Percentiles rank a stretch among this genome's conserved stretches.
Conservation (phyloP, 345 rosid species). For the Euphorbia lathyris region DNA sequence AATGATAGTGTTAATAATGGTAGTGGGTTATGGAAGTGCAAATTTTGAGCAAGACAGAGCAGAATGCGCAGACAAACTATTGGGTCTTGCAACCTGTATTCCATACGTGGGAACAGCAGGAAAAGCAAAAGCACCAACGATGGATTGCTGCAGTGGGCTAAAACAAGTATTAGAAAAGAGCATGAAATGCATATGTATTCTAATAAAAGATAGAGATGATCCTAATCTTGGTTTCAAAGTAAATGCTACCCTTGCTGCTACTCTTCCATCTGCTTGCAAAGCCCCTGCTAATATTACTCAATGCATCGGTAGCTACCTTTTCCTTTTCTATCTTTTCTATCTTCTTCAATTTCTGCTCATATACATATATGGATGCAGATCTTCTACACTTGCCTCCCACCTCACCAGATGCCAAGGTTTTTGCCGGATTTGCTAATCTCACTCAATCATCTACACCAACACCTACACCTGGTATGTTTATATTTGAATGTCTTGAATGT, state of each 20-base stretch:
- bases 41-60: constrained; percentile 55
- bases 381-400: constrained; percentile 57
- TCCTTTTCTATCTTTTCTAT: not conserved
- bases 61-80: constrained; percentile 55
- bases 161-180: constrained; percentile 54
- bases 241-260: constrained; percentile 57
- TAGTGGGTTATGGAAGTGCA: constrained; percentile 36
- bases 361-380: constrained; percentile 28
- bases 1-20: constrained; percentile 12
- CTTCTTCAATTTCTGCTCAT: no score
- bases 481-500: no score
- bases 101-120: constrained; percentile 78
- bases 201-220: constrained; percentile 64
- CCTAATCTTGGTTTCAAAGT: constrained; percentile 69
- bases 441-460: constrained; percentile 35
- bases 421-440: constrained; percentile 49
- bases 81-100: constrained; percentile 58
- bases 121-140: constrained; percentile 50
- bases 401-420: constrained; percentile 64
- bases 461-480: no score
- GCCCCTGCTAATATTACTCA: constrained; percentile 45
- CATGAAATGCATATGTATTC: constrained; percentile 65
- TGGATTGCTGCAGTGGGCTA: constrained; percentile 72
- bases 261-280: constrained; percentile 57
- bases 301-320: constrained; percentile 49